phyloP scores from a whole-genome alignment of 495 filamentous ascomycete genomes.

The Penicillium subrubescens region DNA sequence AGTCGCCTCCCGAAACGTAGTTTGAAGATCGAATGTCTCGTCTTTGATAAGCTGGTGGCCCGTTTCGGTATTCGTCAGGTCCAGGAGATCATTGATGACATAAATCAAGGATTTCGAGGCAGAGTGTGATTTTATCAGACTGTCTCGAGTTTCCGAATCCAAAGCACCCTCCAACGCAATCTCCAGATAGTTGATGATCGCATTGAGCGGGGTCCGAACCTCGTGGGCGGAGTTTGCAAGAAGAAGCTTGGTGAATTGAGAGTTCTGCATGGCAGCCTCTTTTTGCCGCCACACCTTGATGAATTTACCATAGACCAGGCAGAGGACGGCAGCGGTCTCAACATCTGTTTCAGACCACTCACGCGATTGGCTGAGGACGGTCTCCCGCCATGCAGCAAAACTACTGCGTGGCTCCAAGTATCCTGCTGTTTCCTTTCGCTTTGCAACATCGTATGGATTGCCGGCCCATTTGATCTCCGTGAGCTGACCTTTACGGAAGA shows the following conservation, averaged over 20 bases:
- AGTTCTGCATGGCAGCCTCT: conserved; percentile 81
- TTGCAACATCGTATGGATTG: conserved; percentile 77
- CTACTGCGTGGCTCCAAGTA: conserved; percentile 40
- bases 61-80: conserved; percentile 87
- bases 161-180: conserved; percentile 86
- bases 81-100: conserved; percentile 93
- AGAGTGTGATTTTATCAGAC: conserved; percentile 73
- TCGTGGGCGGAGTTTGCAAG: conserved; percentile 94
- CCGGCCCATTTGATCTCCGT: conserved; percentile 90
- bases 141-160: conserved; percentile 84
- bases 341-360: conserved; percentile 59
- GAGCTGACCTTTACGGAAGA: conserved; percentile 80
- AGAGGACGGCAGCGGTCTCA: conserved; percentile 87
- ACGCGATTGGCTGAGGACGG: conserved; percentile 38
- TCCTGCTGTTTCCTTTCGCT: conserved; percentile 43
- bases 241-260: conserved; percentile 76
- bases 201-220: conserved; percentile 91
- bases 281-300: conserved; percentile 94
- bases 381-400: conserved; percentile 40
- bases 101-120: conserved; percentile 96
- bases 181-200: conserved; percentile 95
- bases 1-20: conserved; percentile 74
- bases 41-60: conserved; percentile 80
- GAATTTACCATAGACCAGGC: conserved; percentile 88
- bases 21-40: conserved; percentile 73